phyloP scores from a whole-genome alignment of 805 yeast genomes.

The Ogataea siamensis region DNA sequence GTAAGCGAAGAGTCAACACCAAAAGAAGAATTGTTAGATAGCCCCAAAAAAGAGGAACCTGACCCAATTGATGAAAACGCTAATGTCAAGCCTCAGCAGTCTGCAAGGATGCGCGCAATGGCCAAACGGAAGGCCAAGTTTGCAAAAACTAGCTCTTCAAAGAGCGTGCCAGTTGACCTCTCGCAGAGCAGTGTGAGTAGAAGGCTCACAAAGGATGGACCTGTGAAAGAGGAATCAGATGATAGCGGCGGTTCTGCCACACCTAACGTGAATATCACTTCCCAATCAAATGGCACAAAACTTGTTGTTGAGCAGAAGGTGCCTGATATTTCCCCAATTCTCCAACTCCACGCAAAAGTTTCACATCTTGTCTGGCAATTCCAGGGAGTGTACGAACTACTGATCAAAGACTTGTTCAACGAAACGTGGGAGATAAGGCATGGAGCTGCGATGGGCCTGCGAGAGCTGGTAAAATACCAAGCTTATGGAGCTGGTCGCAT shows the following conservation, averaged over 20 bases:
- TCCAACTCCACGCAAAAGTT: slow-evolving; percentile 68
- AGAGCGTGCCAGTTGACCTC: slow-evolving; percentile 56
- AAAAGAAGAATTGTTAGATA: slow-evolving; percentile 7
- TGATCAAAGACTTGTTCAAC: slow-evolving; percentile 74
- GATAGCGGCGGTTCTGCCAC: slow-evolving; percentile 23
- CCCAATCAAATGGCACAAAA: slow-evolving; percentile 77
- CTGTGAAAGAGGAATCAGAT: slow-evolving; percentile 23
- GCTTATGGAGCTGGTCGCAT: slow-evolving; percentile 85
- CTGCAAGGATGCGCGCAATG: slow-evolving; percentile 87
- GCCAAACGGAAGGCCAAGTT: slow-evolving; percentile 88
- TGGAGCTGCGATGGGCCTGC: slow-evolving; percentile 88
- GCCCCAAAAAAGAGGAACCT: slow-evolving; percentile 9
- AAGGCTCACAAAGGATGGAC: slow-evolving; percentile 45
- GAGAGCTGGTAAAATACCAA: slow-evolving; percentile 81
- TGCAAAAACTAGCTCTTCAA: slow-evolving; percentile 50
- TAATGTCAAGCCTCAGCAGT: slow-evolving; percentile 33
- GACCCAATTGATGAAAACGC: slow-evolving; percentile 4
- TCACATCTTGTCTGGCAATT: slow-evolving; percentile 88
- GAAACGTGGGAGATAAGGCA: slow-evolving; percentile 94
- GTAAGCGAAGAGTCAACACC: slow-evolving; percentile 23
- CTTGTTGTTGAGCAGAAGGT: slow-evolving; percentile 79
- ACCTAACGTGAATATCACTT: slow-evolving; percentile 51
- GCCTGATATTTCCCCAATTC: slow-evolving; percentile 61
- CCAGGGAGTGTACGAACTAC: slow-evolving; percentile 84
- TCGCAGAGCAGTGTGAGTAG: slow-evolving; percentile 69